Evolutionary conservation across 2,329 filamentous ascomycete genomes (phyloP).

Genomic region (Grosmannia penicillata): DNA sequence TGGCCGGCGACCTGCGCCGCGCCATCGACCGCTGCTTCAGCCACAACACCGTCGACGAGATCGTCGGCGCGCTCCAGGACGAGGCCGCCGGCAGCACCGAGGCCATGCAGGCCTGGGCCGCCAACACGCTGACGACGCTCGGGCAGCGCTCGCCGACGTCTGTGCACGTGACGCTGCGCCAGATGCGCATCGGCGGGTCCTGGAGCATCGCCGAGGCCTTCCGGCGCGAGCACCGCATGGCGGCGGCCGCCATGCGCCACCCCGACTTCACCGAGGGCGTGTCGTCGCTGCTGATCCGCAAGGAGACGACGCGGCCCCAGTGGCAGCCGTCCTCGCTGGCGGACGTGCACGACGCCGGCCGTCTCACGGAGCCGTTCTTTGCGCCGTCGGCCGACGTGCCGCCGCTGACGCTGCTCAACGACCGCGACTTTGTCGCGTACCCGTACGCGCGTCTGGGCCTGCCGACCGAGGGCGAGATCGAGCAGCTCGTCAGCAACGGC

Average conservation of each 20-base stretch:
- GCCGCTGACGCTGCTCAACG: constrained; percentile 45
- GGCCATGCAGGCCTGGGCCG: constrained; percentile 57
- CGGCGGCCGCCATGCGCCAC: constrained; percentile 75
- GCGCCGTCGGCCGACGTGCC: constrained; percentile 22
- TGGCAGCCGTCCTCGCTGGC: constrained; percentile 66
- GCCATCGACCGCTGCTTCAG: constrained; percentile 78
- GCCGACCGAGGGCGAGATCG: constrained; percentile 53
- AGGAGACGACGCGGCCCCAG: constrained; percentile 40
- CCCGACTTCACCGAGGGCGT: constrained; percentile 89
- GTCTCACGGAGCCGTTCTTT: constrained; percentile 57
- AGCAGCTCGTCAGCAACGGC: constrained; percentile 25
- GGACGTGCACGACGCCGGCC: constrained; percentile 41
- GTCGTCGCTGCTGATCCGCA: constrained; percentile 61
- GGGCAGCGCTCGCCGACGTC: constrained; percentile 70
- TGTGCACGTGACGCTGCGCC: constrained; percentile 68
- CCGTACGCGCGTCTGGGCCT: constrained; percentile 57
- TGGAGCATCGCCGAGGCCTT: constrained; percentile 84
- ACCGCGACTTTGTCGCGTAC: constrained; percentile 54
- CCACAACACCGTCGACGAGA: constrained; percentile 50
- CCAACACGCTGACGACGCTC: constrained; percentile 61
- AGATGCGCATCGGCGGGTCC: constrained; percentile 59
- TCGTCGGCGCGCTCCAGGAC: constrained; percentile 52
- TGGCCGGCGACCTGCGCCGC: constrained; percentile 56
- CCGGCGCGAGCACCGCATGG: constrained; percentile 71
- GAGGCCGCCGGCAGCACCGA: constrained; percentile 58